Conservation (phyloP, 2,329 filamentous ascomycete genomes). For the Aspergillus quadricinctus region DNA sequence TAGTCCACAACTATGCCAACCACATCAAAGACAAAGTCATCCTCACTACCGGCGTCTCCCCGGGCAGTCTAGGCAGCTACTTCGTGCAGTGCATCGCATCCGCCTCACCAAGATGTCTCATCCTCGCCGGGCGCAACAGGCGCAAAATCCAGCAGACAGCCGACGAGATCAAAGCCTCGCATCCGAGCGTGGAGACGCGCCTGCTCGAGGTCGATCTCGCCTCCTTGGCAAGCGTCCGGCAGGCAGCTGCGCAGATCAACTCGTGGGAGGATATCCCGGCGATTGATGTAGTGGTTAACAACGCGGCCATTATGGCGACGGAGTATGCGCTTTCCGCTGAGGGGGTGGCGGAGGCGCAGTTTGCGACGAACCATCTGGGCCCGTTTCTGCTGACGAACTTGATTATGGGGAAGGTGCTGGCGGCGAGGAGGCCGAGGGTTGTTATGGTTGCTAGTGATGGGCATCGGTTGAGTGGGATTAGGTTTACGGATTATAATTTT, state of each 20-base stretch:
- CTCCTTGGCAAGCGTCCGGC: slow-evolving; percentile 26
- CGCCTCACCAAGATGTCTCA: slow-evolving; percentile 29
- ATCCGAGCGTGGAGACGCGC: slow-evolving; percentile 18
- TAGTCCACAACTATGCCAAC: slow-evolving; percentile 15
- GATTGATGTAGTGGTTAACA: slow-evolving; percentile 43
- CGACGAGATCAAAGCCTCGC: slow-evolving; percentile 13
- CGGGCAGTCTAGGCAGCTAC: slow-evolving; percentile 33
- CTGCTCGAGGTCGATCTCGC: slow-evolving; percentile 32
- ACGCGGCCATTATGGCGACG: slow-evolving; percentile 39
- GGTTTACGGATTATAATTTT: slow-evolving; percentile 46
- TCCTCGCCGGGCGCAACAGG: slow-evolving; percentile 38
- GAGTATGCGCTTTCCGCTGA: slow-evolving; percentile 27
- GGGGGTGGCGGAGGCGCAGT: slow-evolving; percentile 36
- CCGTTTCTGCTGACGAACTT: slow-evolving; percentile 40
- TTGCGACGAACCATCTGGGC: slow-evolving; percentile 38
- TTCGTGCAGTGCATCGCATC: slow-evolving; percentile 34
- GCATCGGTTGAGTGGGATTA: slow-evolving; percentile 39
- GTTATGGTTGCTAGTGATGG: slow-evolving; percentile 46
- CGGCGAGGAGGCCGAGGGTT: slow-evolving; percentile 29
- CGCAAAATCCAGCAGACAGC: slow-evolving; percentile 31
- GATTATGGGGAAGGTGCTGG: slow-evolving; percentile 29
- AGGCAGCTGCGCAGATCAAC: slow-evolving; percentile 30
- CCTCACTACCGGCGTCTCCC: slow-evolving; percentile 41
- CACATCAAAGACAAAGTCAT: slow-evolving; percentile 28
- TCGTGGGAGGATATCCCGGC: slow-evolving; percentile 20